These are phyloP conservation scores for Asterionellopsis glacialis DNA, from an alignment of 108 stramenopile genomes.

Conservation along the genomic window DNA sequence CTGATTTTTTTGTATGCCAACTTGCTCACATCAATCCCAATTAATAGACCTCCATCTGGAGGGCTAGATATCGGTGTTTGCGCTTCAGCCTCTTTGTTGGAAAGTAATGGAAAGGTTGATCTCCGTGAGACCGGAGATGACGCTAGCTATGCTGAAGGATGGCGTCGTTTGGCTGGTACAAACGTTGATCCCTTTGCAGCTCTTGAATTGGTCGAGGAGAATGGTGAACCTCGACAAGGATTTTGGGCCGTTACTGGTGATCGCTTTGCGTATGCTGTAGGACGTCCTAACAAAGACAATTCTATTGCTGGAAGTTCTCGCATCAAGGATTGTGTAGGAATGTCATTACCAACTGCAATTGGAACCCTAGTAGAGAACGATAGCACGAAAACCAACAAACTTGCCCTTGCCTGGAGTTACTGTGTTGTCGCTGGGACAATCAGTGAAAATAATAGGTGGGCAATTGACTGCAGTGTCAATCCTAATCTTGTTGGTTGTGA, in stretches of 20 bases:
- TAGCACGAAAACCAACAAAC: background rate
- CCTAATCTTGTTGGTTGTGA: conserved; percentile 7
- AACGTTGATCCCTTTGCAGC: conserved; percentile 29
- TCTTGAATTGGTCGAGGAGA: conserved; percentile 23
- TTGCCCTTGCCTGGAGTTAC: conserved; percentile 3
- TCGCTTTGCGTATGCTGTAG: conserved; percentile 46
- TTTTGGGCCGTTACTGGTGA: conserved; percentile 41
- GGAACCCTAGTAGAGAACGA: background rate
- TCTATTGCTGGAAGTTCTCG: no score
- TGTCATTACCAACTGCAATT: no score
- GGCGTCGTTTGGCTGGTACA: conserved; percentile 29
- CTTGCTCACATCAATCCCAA: no score
- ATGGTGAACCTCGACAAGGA: conserved; percentile 18
- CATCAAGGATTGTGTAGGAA: no score
- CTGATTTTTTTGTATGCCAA: no score
- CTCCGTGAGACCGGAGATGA: conserved; percentile 43
- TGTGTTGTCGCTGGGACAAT: conserved; percentile 1
- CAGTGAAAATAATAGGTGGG: background rate
- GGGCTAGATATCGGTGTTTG: conserved; percentile 47
- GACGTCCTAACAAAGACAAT: conserved; percentile 14
- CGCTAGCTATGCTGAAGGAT: conserved; percentile 48
- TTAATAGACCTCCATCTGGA: conserved; percentile 21
- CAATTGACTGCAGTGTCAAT: conserved; percentile 1
- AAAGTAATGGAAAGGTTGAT: conserved; percentile 15
- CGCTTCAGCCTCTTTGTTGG: conserved; percentile 7